Evolutionary conservation across 306 rosid genomes (phyloP).

Genomic region (Crataegus laevigata): DNA sequence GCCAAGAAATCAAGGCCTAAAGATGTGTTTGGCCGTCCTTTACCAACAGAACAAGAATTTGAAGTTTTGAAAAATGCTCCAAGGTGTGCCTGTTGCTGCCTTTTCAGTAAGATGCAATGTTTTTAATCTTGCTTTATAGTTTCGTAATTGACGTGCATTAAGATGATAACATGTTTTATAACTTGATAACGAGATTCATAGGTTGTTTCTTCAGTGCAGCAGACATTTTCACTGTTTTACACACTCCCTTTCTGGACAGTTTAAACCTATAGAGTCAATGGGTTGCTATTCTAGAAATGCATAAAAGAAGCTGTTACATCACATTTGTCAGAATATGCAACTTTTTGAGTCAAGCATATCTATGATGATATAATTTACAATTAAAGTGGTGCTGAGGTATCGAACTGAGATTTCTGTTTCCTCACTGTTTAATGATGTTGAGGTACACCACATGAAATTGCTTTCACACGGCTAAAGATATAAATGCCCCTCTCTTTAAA

Average conservation of each 20-base stretch:
- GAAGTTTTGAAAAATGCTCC: constrained; percentile 88
- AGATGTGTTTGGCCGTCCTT: constrained; percentile 88
- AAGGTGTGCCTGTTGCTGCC: constrained; percentile 36
- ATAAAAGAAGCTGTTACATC: background rate
- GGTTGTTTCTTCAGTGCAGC: background rate
- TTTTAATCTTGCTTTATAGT: background rate
- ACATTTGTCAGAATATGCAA: background rate
- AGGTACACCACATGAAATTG: background rate
- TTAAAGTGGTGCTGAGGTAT: background rate
- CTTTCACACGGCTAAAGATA: background rate
- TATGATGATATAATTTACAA: background rate
- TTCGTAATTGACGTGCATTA: background rate
- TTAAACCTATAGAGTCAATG: background rate
- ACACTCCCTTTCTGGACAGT: background rate
- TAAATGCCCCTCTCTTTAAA: background rate
- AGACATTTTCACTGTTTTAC: background rate
- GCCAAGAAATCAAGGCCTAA: constrained; percentile 66
- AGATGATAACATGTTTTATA: background rate
- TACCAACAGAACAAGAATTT: constrained; percentile 91
- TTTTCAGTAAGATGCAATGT: background rate
- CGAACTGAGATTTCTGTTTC: background rate
- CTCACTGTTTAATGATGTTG: background rate
- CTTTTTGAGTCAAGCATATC: background rate
- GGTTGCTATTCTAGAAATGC: background rate
- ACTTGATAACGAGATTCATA: background rate